Evolutionary conservation across 768 basidiomycete genomes (phyloP), one percentile per base, ranked within the genome.

Genomic region (Tulasnella calospora): DNA sequence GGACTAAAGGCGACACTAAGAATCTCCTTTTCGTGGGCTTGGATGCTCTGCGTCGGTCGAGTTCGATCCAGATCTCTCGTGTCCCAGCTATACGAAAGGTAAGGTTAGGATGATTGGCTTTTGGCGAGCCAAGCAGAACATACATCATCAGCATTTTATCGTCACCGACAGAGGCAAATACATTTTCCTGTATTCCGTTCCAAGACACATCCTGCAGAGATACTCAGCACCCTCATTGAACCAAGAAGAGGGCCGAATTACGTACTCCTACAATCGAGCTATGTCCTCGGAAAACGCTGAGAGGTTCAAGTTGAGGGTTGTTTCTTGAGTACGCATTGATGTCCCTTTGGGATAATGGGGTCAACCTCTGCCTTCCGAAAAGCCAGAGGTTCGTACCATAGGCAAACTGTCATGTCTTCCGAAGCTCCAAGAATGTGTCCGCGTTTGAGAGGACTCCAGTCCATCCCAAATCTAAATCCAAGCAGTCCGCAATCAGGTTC

Each of bases 111-210:
- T 15, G 6, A 38, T 30, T 30, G 40, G 12, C 76, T 27, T 2
- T 13, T 10, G n/a, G 71, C 3, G 10, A 9, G 27, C 38, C 57
- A 23, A 61, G 15, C 61, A 47, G 40, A 4, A 86, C 94, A 73
- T 82, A 98, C 96, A 99, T 88, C 88, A 98, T 91, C 74, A 99
- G 88, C 88, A 94, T 90, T 83, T 92, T 93, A 84, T 99, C 98
- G 80, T 99, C 98, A 27, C 96, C 95, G 41, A 97, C 98, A 81
- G 96, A 98, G 3, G 92, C 96, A 81, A 99, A 95, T 72, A 95
- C 85, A 82, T 92, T 90, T 79, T 95, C 94, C 82, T 92, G 87
- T 5, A 88, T 89, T 1, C 91, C 87, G 84, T 97, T 92, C 98
- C 98, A 99, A 81, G 98, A 96, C 7, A 99, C 96, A 83, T 99